Evolutionary conservation across 1,139 yeast genomes (phyloP).

Genomic region (Protomyces gravidus): DNA sequence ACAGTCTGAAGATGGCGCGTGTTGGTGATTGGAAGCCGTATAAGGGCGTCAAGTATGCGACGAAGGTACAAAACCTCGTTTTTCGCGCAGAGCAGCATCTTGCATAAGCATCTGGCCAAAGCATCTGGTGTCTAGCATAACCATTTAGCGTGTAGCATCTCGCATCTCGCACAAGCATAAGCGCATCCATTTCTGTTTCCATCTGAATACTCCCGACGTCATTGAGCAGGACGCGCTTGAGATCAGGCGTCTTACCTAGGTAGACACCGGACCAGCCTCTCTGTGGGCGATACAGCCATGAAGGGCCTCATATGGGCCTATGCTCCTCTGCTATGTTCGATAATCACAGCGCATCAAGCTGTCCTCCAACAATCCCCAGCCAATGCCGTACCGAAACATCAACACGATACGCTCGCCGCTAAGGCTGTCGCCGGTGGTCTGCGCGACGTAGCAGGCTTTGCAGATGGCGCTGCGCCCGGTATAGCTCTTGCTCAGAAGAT

Average conservation of each 20-base stretch:
- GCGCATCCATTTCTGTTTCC: too few species aligned
- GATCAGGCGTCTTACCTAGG: too few species aligned
- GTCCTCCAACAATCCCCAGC: neutral
- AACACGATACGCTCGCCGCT: neutral
- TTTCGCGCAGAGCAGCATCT: neutral
- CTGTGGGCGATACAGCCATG: too few species aligned
- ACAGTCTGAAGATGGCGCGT: conserved; percentile 57
- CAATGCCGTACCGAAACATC: neutral
- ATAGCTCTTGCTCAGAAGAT: neutral
- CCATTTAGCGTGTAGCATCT: too few species aligned
- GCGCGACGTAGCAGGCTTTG: neutral
- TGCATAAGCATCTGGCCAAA: too few species aligned
- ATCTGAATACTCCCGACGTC: too few species aligned
- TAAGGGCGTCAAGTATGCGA: conserved; percentile 84
- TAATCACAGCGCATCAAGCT: neutral
- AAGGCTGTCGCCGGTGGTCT: neutral
- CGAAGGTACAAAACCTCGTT: conserved; percentile 42
- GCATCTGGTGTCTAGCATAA: too few species aligned
- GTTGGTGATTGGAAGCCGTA: conserved; percentile 68
- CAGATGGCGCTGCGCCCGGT: neutral
- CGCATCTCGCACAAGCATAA: too few species aligned
- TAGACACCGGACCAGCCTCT: too few species aligned
- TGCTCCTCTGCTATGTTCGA: too few species aligned
- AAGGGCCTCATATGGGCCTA: too few species aligned
- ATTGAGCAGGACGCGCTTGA: too few species aligned